phyloP scores from a whole-genome alignment of 2,329 filamentous ascomycete genomes.

The Kalmusia sp. region DNA sequence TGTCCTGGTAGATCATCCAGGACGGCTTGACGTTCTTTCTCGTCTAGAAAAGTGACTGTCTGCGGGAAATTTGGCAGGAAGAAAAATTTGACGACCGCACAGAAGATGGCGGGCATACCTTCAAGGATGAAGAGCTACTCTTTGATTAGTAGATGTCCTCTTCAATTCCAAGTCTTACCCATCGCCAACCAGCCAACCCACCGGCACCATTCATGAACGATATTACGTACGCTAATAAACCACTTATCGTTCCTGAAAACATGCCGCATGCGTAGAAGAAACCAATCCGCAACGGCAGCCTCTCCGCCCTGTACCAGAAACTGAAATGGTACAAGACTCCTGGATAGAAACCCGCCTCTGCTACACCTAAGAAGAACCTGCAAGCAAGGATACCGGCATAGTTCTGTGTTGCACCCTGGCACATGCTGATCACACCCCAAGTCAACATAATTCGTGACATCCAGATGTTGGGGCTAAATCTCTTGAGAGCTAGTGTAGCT shows the following conservation, averaged over 20 bases:
- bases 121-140: slow-evolving; percentile 29
- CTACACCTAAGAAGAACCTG: slow-evolving; percentile 48
- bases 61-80: slow-evolving; percentile 30
- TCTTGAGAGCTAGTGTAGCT: slow-evolving; percentile 27
- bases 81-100: slow-evolving; percentile 23
- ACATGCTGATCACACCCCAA: slow-evolving; percentile 46
- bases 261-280: slow-evolving; percentile 65
- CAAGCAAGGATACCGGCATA: slow-evolving; percentile 52
- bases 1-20: slow-evolving; percentile 25
- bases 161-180: slow-evolving; percentile 23
- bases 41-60: slow-evolving; percentile 23
- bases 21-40: slow-evolving; percentile 24
- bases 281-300: slow-evolving; percentile 61
- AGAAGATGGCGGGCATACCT: slow-evolving; percentile 27
- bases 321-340: slow-evolving; percentile 60
- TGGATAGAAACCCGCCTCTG: slow-evolving; percentile 38
- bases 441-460: slow-evolving; percentile 33
- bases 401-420: slow-evolving; percentile 54
- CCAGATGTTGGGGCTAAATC: slow-evolving; percentile 28
- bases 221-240: slow-evolving; percentile 64
- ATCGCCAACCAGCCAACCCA: slow-evolving; percentile 44
- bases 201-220: slow-evolving; percentile 64
- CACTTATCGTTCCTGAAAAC: slow-evolving; percentile 64
- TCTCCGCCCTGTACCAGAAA: slow-evolving; percentile 66
- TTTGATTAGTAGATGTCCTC: background rate